Evolutionary conservation across 1,284 basidiomycete species (phyloP).

Genomic region (Naganishia cerealis): DNA sequence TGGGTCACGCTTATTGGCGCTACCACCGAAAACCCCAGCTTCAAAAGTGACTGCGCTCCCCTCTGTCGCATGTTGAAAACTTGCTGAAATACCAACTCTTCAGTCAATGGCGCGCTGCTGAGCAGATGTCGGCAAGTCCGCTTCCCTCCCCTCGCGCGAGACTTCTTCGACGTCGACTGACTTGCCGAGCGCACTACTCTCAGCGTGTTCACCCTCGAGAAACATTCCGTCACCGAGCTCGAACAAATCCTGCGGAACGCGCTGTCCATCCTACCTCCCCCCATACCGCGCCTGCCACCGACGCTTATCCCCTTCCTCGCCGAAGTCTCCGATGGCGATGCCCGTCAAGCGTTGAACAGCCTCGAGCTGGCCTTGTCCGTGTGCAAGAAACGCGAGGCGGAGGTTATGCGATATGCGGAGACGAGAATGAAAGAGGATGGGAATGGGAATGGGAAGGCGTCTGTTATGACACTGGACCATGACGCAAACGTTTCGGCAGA

Average conservation of each 20-base stretch:
- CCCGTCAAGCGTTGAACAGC: constrained; percentile 55
- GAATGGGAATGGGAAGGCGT: not conserved
- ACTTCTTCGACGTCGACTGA: constrained; percentile 57
- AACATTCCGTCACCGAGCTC: constrained; percentile 46
- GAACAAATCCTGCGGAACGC: constrained; percentile 49
- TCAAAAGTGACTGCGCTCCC: constrained; percentile 57
- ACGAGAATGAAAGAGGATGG: not conserved
- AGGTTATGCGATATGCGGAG: not conserved
- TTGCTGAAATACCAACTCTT: not conserved
- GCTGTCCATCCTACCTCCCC: constrained; percentile 44
- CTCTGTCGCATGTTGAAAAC: too few species aligned
- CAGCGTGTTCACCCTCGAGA: constrained; percentile 49
- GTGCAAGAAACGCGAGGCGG: constrained; percentile 36
- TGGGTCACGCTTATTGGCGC: constrained; percentile 79
- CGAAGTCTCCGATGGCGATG: constrained; percentile 57
- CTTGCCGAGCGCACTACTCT: constrained; percentile 35
- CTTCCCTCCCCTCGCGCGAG: not conserved
- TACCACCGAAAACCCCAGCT: constrained; percentile 90
- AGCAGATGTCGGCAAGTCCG: constrained; percentile 71
- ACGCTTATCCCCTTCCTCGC: constrained; percentile 59
- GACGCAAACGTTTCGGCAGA: not conserved
- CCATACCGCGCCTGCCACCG: constrained; percentile 50
- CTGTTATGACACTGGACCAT: not conserved
- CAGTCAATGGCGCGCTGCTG: constrained; percentile 69
- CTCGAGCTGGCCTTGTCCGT: constrained; percentile 56